Conservation (phyloP, 2,329 filamentous ascomycete genomes). For the Colletotrichum australisinense region DNA sequence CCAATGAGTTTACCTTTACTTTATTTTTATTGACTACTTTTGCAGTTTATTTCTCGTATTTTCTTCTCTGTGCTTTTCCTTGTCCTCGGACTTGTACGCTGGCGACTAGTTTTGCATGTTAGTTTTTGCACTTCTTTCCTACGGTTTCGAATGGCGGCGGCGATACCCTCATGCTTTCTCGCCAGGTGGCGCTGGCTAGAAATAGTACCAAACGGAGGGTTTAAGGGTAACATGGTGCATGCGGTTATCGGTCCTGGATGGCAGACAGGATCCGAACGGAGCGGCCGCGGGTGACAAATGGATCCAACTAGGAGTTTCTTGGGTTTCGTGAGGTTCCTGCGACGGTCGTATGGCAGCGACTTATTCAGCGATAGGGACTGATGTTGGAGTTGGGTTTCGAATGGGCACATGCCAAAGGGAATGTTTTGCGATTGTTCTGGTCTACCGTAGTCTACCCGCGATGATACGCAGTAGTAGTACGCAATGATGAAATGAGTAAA, state of each 20-base stretch:
- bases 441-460: background rate
- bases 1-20: background rate
- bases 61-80: background rate
- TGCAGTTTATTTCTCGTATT: background rate
- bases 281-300: background rate
- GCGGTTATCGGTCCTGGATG: constrained; percentile 20
- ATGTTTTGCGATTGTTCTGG: background rate
- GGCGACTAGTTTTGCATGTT: constrained; percentile 2
- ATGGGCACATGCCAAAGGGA: constrained; percentile 11
- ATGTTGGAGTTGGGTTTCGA: constrained; percentile 25
- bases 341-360: constrained; percentile 12
- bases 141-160: constrained; percentile 4
- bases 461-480: constrained; percentile 27
- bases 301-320: constrained; percentile 18
- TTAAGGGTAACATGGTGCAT: background rate
- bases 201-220: constrained; percentile 10
- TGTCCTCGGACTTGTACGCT: constrained; percentile 11
- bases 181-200: constrained; percentile 36
- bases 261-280: constrained; percentile 26
- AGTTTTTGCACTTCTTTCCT: background rate
- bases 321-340: background rate
- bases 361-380: background rate
- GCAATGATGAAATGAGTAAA: constrained; percentile 27
- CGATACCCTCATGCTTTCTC: constrained; percentile 35
- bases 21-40: background rate